phyloP scores from a whole-genome alignment of 371 early-diverging fungal species.

The Massospora cicadina region DNA sequence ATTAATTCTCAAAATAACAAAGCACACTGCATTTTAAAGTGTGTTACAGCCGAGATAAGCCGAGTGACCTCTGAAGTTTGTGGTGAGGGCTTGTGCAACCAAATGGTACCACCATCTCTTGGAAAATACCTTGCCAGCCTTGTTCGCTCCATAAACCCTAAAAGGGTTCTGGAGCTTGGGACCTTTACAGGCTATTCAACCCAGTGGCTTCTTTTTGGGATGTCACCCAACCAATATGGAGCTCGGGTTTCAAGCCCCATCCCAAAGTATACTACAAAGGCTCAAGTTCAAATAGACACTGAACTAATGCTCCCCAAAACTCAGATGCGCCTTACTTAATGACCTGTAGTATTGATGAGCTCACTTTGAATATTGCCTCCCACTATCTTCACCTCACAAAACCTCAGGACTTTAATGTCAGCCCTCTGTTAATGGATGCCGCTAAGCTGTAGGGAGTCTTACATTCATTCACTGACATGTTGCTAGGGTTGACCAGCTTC shows the following conservation, averaged over 20 bases:
- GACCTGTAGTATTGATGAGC: neutral
- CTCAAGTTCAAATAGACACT: neutral
- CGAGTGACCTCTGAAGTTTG: neutral
- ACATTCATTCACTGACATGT: neutral
- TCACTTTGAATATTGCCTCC: neutral
- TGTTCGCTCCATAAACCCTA: neutral
- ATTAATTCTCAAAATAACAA: neutral
- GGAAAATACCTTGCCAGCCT: neutral
- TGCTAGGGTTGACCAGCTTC: neutral
- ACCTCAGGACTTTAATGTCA: neutral
- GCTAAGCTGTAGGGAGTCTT: neutral
- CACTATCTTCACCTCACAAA: neutral
- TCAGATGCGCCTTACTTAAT: neutral
- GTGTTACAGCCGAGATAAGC: neutral
- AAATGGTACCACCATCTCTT: neutral
- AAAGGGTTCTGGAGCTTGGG: constrained; percentile 12
- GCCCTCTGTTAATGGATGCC: neutral
- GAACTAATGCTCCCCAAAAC: neutral
- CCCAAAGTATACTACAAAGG: neutral
- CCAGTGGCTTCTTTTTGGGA: neutral
- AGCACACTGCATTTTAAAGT: neutral
- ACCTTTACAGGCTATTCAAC: constrained; percentile 8
- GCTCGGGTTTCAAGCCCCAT: neutral
- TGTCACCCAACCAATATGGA: neutral
- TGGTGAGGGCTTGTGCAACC: neutral